phyloP scores from a whole-genome alignment of 2,329 filamentous ascomycete genomes.

The Xylariaceae sp. region DNA sequence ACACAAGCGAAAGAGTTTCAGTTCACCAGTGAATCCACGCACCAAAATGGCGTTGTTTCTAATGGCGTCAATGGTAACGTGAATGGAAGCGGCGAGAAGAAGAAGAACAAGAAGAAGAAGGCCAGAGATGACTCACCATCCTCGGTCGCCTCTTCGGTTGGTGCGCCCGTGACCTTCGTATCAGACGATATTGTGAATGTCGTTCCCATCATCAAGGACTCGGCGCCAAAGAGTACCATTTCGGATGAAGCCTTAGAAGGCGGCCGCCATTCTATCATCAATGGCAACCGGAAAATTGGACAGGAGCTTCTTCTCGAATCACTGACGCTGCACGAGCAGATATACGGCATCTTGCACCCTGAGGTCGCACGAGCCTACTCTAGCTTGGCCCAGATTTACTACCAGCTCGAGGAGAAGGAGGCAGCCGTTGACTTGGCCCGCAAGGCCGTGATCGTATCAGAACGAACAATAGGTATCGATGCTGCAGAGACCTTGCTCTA shows the following conservation, averaged over 20 bases:
- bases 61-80: conserved; percentile 35
- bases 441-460: conserved; percentile 93
- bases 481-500: conserved; percentile 90
- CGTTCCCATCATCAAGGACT: conserved; percentile 93
- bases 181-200: conserved; percentile 87
- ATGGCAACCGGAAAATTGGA: conserved; percentile 91
- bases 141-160: conserved; percentile 37
- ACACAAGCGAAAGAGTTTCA: conserved; percentile 72
- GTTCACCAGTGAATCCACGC: conserved; percentile 47
- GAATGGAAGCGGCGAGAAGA: conserved; percentile 43
- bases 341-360: conserved; percentile 94
- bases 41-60: conserved; percentile 29
- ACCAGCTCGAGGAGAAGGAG: conserved; percentile 95
- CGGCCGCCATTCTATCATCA: conserved; percentile 90
- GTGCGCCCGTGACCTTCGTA: conserved; percentile 59
- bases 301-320: conserved; percentile 96
- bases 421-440: conserved; percentile 91
- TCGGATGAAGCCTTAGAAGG: conserved; percentile 96
- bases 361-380: conserved; percentile 96
- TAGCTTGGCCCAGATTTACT: conserved; percentile 91
- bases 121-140: conserved; percentile 50
- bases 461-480: conserved; percentile 90
- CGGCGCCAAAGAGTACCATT: conserved; percentile 80
- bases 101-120: conserved; percentile 61
- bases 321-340: conserved; percentile 93